Base-by-base conservation (phyloP, 352 stramenopile species). In the Pythium diclinum region DNA sequence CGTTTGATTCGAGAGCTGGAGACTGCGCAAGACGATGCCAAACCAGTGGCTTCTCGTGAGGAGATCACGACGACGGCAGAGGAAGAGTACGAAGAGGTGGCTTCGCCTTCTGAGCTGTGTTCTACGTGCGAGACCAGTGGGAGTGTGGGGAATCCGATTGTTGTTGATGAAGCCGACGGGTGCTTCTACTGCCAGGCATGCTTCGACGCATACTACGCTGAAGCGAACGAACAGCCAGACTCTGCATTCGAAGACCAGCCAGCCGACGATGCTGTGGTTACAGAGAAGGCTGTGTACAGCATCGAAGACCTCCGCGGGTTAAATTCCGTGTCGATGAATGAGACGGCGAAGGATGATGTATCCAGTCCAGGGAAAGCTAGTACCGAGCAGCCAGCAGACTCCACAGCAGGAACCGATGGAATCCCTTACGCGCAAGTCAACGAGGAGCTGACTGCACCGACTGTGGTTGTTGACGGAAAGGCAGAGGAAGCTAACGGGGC, bases 191-290 rank as follows among this genome's bases (percentile, higher is more conserved):
- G 85, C 58, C 68, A 74, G 17, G 40, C 44, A 30, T 92, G 85
- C 59, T 94, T 80, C 47, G 76, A 91, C 16, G 78, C 69, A 38
- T 94, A 85, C 58, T 92, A 94, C 61, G 74, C 69, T 3, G 28
- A 61, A 5, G 34, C 2, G 0, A 40, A 57, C 0, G 36, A 11
- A 17, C 10, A 17, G 11, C 9, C 49, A 28, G 34, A 52, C 3
- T 19, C 56, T 28, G 13, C 25, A 3, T 17, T 16, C 16, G 17
- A 49, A 19, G 33, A 33, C 38, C 7, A 25, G n/a, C 46, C 40
- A 23, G 25, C 7, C 28, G 25, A 42, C 14, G 38, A 51, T 14
- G 55, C n/a, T 36, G 14, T 21, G n/a, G 10, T 25, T 9, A 19
- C 14, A 49, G 23, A 8, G 13, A 10, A 60, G 13, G 17, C 7